Evolutionary conservation across 352 stramenopile genomes (phyloP).

Genomic region (Pythium grandisporangium): DNA sequence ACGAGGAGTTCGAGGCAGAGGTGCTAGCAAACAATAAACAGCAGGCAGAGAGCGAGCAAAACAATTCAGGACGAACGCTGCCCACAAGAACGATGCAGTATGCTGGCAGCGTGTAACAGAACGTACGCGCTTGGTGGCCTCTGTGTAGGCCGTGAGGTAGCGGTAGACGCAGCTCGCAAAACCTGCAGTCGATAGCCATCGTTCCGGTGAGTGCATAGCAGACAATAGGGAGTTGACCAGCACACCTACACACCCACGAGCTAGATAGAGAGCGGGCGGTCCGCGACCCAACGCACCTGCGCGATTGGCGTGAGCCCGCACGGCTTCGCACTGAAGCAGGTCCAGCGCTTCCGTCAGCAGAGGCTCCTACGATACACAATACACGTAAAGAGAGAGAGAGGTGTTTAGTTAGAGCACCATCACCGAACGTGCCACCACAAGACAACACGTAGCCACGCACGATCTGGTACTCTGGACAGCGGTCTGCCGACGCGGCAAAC

Average conservation of each 20-base stretch:
- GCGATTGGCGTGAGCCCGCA: constrained; percentile 34
- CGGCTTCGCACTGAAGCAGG: constrained; percentile 29
- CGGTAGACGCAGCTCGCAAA: constrained; percentile 53
- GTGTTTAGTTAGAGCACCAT: not conserved
- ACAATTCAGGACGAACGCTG: not conserved
- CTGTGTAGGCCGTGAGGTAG: constrained; percentile 37
- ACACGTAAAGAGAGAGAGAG: not conserved
- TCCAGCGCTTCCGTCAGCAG: constrained; percentile 45
- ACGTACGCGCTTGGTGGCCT: constrained; percentile 46
- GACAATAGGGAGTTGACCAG: no score
- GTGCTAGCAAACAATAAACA: constrained; percentile 30
- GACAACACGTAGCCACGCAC: no score
- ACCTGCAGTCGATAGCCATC: no score
- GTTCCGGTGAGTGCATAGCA: no score
- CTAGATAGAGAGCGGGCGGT: no score
- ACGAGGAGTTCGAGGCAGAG: constrained; percentile 46
- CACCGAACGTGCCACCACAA: no score
- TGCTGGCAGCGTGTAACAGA: not conserved
- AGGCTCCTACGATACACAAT: constrained; percentile 25
- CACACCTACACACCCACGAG: constrained; percentile 6
- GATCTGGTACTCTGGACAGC: constrained; percentile 49
- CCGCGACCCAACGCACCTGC: no score
- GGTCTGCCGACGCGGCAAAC: constrained; percentile 45
- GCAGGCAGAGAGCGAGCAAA: constrained; percentile 1
- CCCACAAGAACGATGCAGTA: not conserved